Percentiles rank a stretch among this genome's conserved stretches.
These are phyloP conservation scores for Blakeslea trispora DNA, from an alignment of 371 early-diverging fungal genomes.

Conservation along the genomic window DNA sequence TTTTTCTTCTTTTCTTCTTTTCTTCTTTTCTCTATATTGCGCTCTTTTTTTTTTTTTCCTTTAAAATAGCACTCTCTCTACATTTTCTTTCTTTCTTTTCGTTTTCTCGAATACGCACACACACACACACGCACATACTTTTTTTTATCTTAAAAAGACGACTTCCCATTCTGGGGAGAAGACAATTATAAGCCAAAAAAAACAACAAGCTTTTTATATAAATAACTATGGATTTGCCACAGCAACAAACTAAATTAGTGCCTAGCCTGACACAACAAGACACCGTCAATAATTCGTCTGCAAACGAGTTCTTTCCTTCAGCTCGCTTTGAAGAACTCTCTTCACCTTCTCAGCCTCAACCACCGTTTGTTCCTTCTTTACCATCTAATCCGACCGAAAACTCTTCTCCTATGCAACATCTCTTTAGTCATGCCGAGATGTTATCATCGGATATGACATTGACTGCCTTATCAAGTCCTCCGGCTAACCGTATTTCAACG, in stretches of 20 bases:
- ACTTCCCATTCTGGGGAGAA: background rate
- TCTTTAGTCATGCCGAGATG: background rate
- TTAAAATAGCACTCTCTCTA: no score
- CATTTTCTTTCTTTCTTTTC: no score
- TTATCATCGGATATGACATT: background rate
- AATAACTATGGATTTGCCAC: background rate
- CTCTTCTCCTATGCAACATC: background rate
- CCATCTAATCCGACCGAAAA: background rate
- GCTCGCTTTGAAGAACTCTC: background rate
- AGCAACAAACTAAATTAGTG: background rate
- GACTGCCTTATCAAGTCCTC: background rate
- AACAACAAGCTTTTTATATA: no score
- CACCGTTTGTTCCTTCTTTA: background rate
- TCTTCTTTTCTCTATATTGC: background rate
- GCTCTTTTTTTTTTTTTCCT: background rate
- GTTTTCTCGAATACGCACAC: no score
- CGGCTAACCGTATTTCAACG: slow-evolving; percentile 1
- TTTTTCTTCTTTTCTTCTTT: background rate
- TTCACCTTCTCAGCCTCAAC: background rate
- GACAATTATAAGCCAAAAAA: background rate
- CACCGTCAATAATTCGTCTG: background rate
- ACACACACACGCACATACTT: no score
- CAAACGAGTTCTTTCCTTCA: background rate
- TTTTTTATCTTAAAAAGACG: background rate
- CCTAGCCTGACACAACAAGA: background rate